phyloP scores from a whole-genome alignment of 2,329 filamentous ascomycete species.

The Exophiala viscosa region DNA sequence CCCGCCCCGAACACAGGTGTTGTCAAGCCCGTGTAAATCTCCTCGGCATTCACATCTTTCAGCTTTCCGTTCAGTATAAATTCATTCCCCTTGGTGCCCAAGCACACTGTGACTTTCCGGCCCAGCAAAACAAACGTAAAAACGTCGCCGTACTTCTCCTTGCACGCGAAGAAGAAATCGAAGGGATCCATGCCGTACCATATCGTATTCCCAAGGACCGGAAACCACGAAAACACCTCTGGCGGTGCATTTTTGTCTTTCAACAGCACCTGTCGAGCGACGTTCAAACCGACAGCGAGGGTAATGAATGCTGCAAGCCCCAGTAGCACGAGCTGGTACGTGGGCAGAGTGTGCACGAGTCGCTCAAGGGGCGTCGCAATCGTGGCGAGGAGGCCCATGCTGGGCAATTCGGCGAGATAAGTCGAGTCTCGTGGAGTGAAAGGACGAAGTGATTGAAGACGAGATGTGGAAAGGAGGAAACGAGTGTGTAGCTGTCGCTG shows the following conservation, averaged over 20 bases:
- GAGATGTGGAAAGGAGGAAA: not conserved
- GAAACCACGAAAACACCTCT: constrained; percentile 76
- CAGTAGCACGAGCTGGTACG: constrained; percentile 44
- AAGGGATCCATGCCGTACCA: constrained; percentile 59
- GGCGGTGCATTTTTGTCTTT: constrained; percentile 79
- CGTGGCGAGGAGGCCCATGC: constrained; percentile 52
- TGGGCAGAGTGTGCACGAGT: constrained; percentile 46
- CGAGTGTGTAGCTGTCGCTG: not conserved
- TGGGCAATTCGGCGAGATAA: constrained; percentile 1
- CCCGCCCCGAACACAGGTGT: constrained; percentile 74
- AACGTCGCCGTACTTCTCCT: constrained; percentile 80
- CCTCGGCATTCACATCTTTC: constrained; percentile 85
- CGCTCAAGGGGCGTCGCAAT: constrained; percentile 44
- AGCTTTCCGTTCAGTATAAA: constrained; percentile 91
- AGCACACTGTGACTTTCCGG: constrained; percentile 80
- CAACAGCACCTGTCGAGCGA: constrained; percentile 73
- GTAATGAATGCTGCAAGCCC: constrained; percentile 48
- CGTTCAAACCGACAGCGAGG: constrained; percentile 68
- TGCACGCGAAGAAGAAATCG: constrained; percentile 70
- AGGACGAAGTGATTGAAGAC: not conserved
- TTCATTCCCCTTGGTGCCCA: constrained; percentile 80
- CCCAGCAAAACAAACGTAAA: constrained; percentile 88
- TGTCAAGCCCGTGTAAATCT: constrained; percentile 75
- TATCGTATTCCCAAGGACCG: constrained; percentile 48
- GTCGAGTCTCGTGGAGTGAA: not conserved